Evolutionary conservation across 805 yeast species (phyloP).

Genomic region (Ogataea chonburiensis): DNA sequence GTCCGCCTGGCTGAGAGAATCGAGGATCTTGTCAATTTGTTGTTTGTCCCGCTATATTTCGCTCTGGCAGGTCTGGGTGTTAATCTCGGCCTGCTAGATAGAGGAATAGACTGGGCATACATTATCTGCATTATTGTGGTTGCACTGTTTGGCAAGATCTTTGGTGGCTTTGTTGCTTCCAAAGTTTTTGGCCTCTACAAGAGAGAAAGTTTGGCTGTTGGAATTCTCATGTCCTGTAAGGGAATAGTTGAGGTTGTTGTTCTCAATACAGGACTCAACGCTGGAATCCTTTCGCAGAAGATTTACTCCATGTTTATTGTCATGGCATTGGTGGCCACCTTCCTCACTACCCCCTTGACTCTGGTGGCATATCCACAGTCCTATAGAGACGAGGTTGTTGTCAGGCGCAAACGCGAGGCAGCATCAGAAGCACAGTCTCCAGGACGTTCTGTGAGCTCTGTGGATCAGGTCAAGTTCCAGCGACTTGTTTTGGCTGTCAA

Average conservation of each 20-base stretch:
- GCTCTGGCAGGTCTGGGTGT: constrained; percentile 76
- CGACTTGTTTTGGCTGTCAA: constrained; percentile 28
- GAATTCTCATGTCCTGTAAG: constrained; percentile 82
- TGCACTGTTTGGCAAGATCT: constrained; percentile 66
- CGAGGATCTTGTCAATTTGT: constrained; percentile 72
- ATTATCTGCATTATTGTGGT: constrained; percentile 62
- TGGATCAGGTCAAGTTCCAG: constrained; percentile 21
- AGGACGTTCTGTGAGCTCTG: constrained; percentile 32
- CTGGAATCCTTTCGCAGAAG: constrained; percentile 61
- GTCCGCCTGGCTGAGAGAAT: constrained; percentile 67
- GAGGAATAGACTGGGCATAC: constrained; percentile 78
- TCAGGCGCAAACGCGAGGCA: constrained; percentile 22
- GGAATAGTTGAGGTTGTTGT: constrained; percentile 87
- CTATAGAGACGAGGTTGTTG: constrained; percentile 52
- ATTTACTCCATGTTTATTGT: constrained; percentile 79
- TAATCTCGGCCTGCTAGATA: constrained; percentile 59
- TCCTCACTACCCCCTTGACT: constrained; percentile 77
- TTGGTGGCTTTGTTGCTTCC: constrained; percentile 68
- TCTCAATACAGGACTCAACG: constrained; percentile 67
- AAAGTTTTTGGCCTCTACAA: constrained; percentile 59
- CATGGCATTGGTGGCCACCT: constrained; percentile 78
- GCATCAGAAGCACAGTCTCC: constrained; percentile 14
- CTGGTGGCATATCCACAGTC: constrained; percentile 57
- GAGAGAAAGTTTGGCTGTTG: constrained; percentile 76
- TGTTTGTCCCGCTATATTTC: constrained; percentile 75